Evolutionary conservation across 371 early-diverging fungal species (phyloP).

Genomic region (Syncephalastrum monosporum): DNA sequence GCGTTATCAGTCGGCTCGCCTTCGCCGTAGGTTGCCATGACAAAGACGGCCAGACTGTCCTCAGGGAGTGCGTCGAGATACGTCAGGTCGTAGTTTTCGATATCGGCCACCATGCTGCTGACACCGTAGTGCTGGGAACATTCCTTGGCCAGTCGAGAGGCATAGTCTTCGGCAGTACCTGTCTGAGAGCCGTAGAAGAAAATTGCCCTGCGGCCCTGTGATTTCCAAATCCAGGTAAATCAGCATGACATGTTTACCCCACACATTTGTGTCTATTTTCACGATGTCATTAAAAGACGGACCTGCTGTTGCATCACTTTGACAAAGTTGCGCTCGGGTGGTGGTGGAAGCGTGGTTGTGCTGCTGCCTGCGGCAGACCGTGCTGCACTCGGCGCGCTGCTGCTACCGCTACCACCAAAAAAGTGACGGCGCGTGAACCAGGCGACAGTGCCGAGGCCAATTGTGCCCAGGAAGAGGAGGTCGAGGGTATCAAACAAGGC

Average conservation of each 20-base stretch:
- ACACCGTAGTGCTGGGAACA: constrained; percentile 73
- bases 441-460: constrained; percentile 17
- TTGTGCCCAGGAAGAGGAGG: constrained; percentile 11
- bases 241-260: neutral
- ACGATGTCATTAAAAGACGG: constrained; percentile 6
- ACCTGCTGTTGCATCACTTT: constrained; percentile 63
- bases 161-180: constrained; percentile 96
- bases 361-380: constrained; percentile 6
- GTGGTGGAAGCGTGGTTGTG: neutral
- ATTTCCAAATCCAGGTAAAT: neutral
- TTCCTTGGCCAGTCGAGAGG: constrained; percentile 85
- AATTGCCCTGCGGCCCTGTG: constrained; percentile 65
- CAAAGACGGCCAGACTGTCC: constrained; percentile 71
- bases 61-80: constrained; percentile 67
- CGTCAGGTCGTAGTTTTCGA: constrained; percentile 85
- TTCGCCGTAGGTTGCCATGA: constrained; percentile 89
- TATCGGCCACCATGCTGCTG: constrained; percentile 75
- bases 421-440: constrained; percentile 11
- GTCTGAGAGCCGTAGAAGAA: constrained; percentile 95
- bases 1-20: constrained; percentile 95
- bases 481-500: constrained; percentile 12
- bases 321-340: constrained; percentile 57
- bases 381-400: neutral
- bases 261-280: constrained; percentile 1
- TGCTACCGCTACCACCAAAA: too few species aligned